A percentile compares a stretch with the other conserved stretches of the same genome.
Conservation (phyloP, 2,329 filamentous ascomycete species). For the Scedosporium apiospermum region DNA sequence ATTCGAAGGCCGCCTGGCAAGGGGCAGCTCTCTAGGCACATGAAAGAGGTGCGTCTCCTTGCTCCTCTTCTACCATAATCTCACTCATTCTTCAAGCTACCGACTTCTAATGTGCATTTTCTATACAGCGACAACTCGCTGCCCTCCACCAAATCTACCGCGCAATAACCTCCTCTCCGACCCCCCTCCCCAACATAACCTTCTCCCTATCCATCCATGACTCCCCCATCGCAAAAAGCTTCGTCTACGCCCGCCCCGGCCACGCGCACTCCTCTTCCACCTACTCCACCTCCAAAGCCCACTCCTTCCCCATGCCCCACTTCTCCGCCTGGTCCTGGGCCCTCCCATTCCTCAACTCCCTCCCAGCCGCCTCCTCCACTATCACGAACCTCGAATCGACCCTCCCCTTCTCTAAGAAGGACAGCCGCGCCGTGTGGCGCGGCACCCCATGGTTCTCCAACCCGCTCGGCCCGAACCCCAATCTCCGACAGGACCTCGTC, state of each 20-base stretch:
- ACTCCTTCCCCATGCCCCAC: constrained; percentile 43
- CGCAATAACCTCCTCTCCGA: constrained; percentile 39
- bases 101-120: constrained; percentile 10
- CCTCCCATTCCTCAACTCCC: constrained; percentile 36
- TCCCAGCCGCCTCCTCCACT: constrained; percentile 26
- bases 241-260: constrained; percentile 37
- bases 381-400: constrained; percentile 26
- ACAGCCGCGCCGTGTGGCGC: constrained; percentile 37
- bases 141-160: constrained; percentile 44
- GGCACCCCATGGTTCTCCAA: constrained; percentile 42
- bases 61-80: background rate
- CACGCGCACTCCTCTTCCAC: constrained; percentile 17
- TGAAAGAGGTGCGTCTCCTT: constrained; percentile 24
- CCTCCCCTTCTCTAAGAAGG: constrained; percentile 20
- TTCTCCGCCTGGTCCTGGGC: constrained; percentile 48
- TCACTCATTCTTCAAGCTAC: background rate
- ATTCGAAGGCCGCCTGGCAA: constrained; percentile 32
- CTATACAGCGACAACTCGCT: constrained; percentile 33
- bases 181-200: constrained; percentile 37
- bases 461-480: constrained; percentile 22
- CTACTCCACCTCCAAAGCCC: constrained; percentile 15
- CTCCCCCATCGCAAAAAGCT: constrained; percentile 31
- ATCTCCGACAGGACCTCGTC: constrained; percentile 30
- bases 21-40: constrained; percentile 30
- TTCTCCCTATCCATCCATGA: constrained; percentile 44